phyloP scores from a whole-genome alignment of 2,329 filamentous ascomycete species.

The Didymella pinodella region DNA sequence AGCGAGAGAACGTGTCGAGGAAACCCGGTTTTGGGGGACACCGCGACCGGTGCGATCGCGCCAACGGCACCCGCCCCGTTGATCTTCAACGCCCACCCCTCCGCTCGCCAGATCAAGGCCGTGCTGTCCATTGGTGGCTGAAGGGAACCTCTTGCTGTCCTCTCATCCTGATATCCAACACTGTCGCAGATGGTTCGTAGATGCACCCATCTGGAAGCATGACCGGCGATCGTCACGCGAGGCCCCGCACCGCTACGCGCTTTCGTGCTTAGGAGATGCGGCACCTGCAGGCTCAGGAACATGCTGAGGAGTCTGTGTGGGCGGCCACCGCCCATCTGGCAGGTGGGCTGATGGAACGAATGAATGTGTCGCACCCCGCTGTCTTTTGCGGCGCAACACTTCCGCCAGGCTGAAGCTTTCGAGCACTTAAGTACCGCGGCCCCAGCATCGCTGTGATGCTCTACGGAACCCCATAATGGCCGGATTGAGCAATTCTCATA shows the following conservation, averaged over 20 bases:
- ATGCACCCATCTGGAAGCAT: too few relatives aligned
- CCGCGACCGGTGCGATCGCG: conserved; percentile 18
- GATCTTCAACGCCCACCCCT: conserved; percentile 2
- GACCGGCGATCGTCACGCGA: background rate
- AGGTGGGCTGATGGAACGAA: conserved; percentile 14
- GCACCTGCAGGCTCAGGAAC: conserved; percentile 7
- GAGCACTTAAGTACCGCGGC: background rate
- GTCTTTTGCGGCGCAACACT: conserved; percentile 1
- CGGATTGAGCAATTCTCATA: conserved; percentile 10
- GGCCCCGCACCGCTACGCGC: background rate
- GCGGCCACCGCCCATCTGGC: background rate
- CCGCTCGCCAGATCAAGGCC: background rate
- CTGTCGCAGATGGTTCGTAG: too few relatives aligned
- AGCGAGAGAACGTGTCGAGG: conserved; percentile 13
- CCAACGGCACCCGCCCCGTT: conserved; percentile 12
- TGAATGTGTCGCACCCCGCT: conserved; percentile 21
- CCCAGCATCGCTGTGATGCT: too few relatives aligned
- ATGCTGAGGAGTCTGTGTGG: conserved; percentile 4
- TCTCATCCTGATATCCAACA: background rate
- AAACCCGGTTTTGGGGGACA: conserved; percentile 37
- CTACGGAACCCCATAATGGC: conserved; percentile 16
- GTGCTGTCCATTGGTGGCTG: too few relatives aligned
- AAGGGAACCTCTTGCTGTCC: background rate
- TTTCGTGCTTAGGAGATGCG: background rate
- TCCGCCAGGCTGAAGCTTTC: background rate